A percentile compares a stretch with the other conserved stretches of the same genome.
These are phyloP conservation scores for Cadophora luteo-olivacea DNA, from an alignment of 2,329 filamentous ascomycete species.

Conservation along the genomic window DNA sequence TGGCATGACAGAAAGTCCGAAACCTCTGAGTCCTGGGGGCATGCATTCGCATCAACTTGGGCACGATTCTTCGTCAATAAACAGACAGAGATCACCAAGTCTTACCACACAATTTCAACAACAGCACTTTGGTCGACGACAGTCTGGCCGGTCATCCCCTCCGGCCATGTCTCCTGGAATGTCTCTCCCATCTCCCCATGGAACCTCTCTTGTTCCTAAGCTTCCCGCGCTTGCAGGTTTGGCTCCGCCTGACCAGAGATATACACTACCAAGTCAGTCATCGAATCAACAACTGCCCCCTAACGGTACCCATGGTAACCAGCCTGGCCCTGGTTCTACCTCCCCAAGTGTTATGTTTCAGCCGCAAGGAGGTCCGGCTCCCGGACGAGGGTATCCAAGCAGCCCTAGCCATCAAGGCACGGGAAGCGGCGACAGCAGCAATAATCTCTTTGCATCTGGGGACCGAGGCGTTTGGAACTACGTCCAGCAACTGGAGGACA, in stretches of 20 bases:
- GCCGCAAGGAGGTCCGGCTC: constrained; percentile 57
- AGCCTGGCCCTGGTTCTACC: constrained; percentile 34
- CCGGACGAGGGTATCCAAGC: constrained; percentile 34
- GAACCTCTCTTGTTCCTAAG: constrained; percentile 41
- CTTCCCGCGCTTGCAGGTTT: constrained; percentile 43
- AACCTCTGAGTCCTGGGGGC: constrained; percentile 72
- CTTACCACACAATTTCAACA: constrained; percentile 70
- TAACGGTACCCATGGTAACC: constrained; percentile 31
- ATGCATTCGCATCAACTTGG: constrained; percentile 56
- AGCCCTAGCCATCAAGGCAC: constrained; percentile 56
- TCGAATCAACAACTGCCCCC: constrained; percentile 35
- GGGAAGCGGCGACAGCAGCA: constrained; percentile 64
- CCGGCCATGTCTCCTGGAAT: constrained; percentile 32
- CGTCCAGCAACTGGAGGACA: constrained; percentile 72
- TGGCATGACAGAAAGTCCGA: constrained; percentile 84
- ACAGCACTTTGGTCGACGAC: constrained; percentile 64
- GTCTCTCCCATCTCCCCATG: constrained; percentile 42
- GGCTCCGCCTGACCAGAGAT: constrained; percentile 45
- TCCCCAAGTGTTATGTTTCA: constrained; percentile 44
- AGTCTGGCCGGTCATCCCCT: constrained; percentile 59
- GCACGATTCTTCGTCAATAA: constrained; percentile 58
- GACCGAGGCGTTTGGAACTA: constrained; percentile 74
- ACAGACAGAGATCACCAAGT: constrained; percentile 69
- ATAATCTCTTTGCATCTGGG: constrained; percentile 69
- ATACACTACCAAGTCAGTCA: constrained; percentile 41